Conservation (phyloP, 345 rosid genomes). For the Eucalyptus cladocalyx region DNA sequence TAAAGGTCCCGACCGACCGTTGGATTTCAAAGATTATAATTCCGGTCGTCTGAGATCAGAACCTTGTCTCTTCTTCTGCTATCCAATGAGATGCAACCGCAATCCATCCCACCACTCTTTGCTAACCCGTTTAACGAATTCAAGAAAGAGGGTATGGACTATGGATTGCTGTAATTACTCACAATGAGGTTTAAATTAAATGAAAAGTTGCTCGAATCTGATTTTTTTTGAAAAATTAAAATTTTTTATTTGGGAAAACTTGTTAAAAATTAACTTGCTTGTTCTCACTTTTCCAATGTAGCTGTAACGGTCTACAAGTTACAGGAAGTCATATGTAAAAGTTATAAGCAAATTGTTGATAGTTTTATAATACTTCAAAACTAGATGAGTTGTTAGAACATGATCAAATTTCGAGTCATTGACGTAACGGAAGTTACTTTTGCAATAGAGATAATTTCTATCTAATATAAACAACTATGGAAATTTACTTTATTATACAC, state of each 20-base stretch:
- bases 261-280: not conserved
- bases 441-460: not conserved
- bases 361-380: not conserved
- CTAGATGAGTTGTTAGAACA: not conserved
- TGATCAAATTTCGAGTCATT: not conserved
- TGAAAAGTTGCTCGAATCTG: not conserved
- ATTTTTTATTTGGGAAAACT: not conserved
- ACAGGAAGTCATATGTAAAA: not conserved
- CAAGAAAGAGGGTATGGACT: not conserved
- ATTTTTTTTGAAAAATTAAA: not conserved
- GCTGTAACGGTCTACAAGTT: not conserved
- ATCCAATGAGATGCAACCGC: not conserved
- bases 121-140: not conserved
- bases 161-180: not conserved
- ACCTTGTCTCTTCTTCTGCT: not conserved
- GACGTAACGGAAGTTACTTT: not conserved
- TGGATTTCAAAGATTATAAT: not conserved
- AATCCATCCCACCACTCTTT: not conserved
- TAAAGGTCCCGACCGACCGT: not conserved
- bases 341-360: not conserved
- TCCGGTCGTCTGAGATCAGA: not conserved
- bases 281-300: not conserved
- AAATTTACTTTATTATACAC: not conserved
- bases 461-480: not conserved
- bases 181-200: not conserved